Conservation (phyloP, 2,329 filamentous ascomycete species). For the Zymoseptoria crescenta region DNA sequence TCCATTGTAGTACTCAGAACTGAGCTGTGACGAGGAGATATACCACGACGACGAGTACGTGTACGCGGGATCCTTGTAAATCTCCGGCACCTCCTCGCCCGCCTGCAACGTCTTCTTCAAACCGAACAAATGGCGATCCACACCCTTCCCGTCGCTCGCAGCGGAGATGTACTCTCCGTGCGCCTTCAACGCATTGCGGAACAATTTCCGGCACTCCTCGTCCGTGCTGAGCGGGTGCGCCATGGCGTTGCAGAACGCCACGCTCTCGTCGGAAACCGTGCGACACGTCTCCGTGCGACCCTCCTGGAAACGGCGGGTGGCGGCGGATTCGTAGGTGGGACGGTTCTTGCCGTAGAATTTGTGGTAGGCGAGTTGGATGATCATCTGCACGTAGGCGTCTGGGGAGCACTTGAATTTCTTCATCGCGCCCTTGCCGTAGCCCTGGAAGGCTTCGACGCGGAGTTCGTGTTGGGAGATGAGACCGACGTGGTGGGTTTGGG, state of each 20-base stretch:
- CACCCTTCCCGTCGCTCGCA: conserved; percentile 84
- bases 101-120: conserved; percentile 81
- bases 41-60: conserved; percentile 82
- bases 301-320: conserved; percentile 89
- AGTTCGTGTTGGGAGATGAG: conserved; percentile 86
- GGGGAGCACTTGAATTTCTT: conserved; percentile 99
- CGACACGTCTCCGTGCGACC: conserved; percentile 96
- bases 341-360: conserved; percentile 99
- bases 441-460: conserved; percentile 89
- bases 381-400: conserved; percentile 95
- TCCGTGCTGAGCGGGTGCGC: conserved; percentile 57
- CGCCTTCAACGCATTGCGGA: conserved; percentile 71
- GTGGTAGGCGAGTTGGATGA: conserved; percentile 95
- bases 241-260: conserved; percentile 85
- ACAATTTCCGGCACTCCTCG: conserved; percentile 61
- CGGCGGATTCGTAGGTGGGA: conserved; percentile 94
- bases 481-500: conserved; percentile 67
- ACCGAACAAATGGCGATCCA: conserved; percentile 94
- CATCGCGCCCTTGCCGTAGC: conserved; percentile 95
- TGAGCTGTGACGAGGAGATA: conserved; percentile 80
- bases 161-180: conserved; percentile 88
- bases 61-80: conserved; percentile 84
- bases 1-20: conserved; percentile 95
- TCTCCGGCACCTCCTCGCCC: conserved; percentile 69
- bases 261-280: conserved; percentile 80